Percentiles rank a stretch among this genome's conserved stretches.
These are phyloP conservation scores for Comarum palustre DNA, from an alignment of 306 rosid genomes.

Conservation along the genomic window DNA sequence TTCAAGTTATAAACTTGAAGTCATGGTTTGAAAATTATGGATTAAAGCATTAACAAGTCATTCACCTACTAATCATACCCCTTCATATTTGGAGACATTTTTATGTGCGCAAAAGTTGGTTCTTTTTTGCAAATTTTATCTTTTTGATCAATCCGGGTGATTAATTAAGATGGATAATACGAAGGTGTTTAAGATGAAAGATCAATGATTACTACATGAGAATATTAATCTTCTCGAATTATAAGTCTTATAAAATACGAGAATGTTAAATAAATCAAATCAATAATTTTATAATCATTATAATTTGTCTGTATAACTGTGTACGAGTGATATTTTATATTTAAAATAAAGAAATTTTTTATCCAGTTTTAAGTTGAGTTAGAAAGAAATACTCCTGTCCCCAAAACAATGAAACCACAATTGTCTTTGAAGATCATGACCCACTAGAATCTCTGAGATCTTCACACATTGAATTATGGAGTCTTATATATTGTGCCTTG, in stretches of 20 bases:
- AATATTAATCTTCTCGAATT: too few relatives aligned
- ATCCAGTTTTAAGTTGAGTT: neutral
- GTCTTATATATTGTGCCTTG: slow-evolving; percentile 28
- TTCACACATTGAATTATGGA: slow-evolving; percentile 19
- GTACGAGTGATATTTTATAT: too few relatives aligned
- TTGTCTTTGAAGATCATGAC: slow-evolving; percentile 4
- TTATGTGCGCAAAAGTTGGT: too few relatives aligned
- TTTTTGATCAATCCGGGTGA: neutral
- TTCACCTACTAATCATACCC: slow-evolving; percentile 36
- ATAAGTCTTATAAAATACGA: neutral
- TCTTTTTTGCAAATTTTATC: too few relatives aligned
- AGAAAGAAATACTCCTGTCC: neutral
- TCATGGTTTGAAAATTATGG: slow-evolving; percentile 25
- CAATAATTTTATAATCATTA: too few relatives aligned
- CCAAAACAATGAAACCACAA: slow-evolving; percentile 18
- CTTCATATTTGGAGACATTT: slow-evolving; percentile 25
- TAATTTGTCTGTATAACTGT: too few relatives aligned
- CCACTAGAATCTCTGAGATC: slow-evolving; percentile 37
- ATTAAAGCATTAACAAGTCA: slow-evolving; percentile 34
- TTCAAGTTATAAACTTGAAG: slow-evolving; percentile 26
- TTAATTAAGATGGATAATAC: neutral
- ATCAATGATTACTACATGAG: neutral
- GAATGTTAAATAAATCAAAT: neutral
- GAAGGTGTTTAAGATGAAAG: neutral
- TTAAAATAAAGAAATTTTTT: too few relatives aligned